Base-by-base conservation (phyloP, 257 asterid genomes). In the Capsicum baccatum region DNA sequence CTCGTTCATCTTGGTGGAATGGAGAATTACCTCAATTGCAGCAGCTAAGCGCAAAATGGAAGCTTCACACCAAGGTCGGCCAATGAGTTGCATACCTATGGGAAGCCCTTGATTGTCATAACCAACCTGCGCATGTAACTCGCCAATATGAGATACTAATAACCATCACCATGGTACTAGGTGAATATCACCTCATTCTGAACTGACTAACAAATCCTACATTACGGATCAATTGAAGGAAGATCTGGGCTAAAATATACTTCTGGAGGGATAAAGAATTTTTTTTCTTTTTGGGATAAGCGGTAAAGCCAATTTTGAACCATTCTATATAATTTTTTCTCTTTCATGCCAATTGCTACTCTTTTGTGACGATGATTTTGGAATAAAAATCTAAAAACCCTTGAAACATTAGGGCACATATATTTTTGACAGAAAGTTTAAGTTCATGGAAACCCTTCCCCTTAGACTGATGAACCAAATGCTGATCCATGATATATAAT, bases 51-150 rank as follows among this genome's bases (percentile, higher is more conserved):
- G 98, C 85, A 94, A 87, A 82, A 94, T 73, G 42, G 99, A 90
- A 85, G 99, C 98, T 88, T 94, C 99, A 82, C 93, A 87, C 99
- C 99, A 96, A 42, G 99, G 99, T 44, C 97, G 98, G 26, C 99
- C 98, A 9, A 96, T 91, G 85, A 96, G 86, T 86, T 96, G 99
- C 69, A 96, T 84, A 73, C 99, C 99, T 11, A 96, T 93, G 12
- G 99, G 99, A 37, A 96, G 98, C 82, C 99, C 98, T 86, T 94
- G 93, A 87, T 92, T 94, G 83, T 96, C 99, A 58, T 94, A 96
- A 70, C 98, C 99, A 71, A 96, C 91, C 99, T 96, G 86, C 44
- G 26, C 71, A 56, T 57, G n/a, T 16, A 58, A 80, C 56, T 35
- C 73, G 10, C 69, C 3, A 44, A 13, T 66, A 66, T 66, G 73